phyloP scores from a whole-genome alignment of 2,329 filamentous ascomycete species.

The Sporothrix phasma region DNA sequence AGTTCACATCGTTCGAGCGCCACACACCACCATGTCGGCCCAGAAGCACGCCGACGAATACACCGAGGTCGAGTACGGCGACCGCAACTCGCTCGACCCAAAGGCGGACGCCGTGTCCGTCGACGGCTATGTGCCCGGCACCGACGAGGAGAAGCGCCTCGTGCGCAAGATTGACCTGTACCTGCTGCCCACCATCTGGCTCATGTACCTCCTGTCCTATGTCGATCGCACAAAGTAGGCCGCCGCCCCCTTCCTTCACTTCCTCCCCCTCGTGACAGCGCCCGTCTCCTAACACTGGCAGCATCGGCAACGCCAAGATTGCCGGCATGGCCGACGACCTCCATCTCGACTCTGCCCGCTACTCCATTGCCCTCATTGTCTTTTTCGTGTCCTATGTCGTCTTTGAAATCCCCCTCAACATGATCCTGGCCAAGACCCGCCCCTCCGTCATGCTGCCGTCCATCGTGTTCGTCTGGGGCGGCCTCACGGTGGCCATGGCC shows the following conservation, averaged over 20 bases:
- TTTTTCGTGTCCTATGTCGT: conserved; percentile 20
- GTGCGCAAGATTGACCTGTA: conserved; percentile 51
- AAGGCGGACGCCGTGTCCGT: not conserved
- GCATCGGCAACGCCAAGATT: conserved; percentile 34
- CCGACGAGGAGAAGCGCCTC: conserved; percentile 22
- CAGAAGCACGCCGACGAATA: not conserved
- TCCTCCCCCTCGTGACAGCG: too few species aligned
- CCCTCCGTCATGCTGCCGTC: not conserved
- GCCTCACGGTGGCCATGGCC: conserved; percentile 18
- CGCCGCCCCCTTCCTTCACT: too few species aligned
- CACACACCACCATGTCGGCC: not conserved
- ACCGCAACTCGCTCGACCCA: not conserved
- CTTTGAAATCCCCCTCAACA: conserved; percentile 20
- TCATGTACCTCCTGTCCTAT: conserved; percentile 58
- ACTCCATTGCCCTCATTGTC: conserved; percentile 29
- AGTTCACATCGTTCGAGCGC: too few species aligned
- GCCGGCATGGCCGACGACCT: conserved; percentile 38
- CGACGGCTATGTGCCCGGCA: conserved; percentile 2
- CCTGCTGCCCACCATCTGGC: conserved; percentile 52
- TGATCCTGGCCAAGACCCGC: not conserved
- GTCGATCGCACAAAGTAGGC: too few species aligned
- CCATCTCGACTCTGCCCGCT: conserved; percentile 30
- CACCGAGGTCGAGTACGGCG: conserved; percentile 2
- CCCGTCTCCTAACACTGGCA: too few species aligned
- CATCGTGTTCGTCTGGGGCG: conserved; percentile 17